Evolutionary conservation across 768 basidiomycete genomes (phyloP), one percentile per base, ranked within the genome.

Genomic region (Hypsizygus marmoreus): DNA sequence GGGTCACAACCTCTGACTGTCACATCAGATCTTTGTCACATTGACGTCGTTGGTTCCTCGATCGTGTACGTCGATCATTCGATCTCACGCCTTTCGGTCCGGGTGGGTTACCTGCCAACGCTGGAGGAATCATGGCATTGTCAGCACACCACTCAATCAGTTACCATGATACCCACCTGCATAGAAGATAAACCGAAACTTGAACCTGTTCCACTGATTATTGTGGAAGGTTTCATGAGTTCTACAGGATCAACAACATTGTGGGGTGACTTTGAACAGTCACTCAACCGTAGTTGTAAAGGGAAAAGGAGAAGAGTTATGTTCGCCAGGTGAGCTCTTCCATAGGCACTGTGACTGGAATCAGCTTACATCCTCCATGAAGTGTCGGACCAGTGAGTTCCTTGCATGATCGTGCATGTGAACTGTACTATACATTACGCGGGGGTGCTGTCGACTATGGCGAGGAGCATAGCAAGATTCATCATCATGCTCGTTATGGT

Each of bases 371-470:
- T n/a, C n/a, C n/a, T n/a, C n/a, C n/a, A n/a, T 22, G 11, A 13
- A 79, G 77, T 37, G 69, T 76, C 4, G 77, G 77, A 1, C 74
- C 76, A 20, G 74, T 76, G 26, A 77, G 77, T 56, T 77, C 75
- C 1, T 49, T 80, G 35, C 77, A 79, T 44, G 78, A 80, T 51
- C 55, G 77, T 31, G 77, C 77, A 11, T 79, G 77, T 55, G 76
- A 79, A 51, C 56, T 77, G 8, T 79, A 69, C 59, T 76, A 75
- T 51, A 60, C 66, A 6, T 50, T 80, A 9, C 48, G 62, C 17
- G 79, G 79, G 6, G 77, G 76, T 3, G 72, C 60, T 44, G 75
- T 79, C 9, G 76, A 79, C 51, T 79, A 80, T 46, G 77, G 77
- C 3, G 65, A 55, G 17, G 59, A 65, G 25, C 77, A 79, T 49